Base-by-base conservation (phyloP, 1,139 yeast species). In the Scheffersomyces lignicola region DNA sequence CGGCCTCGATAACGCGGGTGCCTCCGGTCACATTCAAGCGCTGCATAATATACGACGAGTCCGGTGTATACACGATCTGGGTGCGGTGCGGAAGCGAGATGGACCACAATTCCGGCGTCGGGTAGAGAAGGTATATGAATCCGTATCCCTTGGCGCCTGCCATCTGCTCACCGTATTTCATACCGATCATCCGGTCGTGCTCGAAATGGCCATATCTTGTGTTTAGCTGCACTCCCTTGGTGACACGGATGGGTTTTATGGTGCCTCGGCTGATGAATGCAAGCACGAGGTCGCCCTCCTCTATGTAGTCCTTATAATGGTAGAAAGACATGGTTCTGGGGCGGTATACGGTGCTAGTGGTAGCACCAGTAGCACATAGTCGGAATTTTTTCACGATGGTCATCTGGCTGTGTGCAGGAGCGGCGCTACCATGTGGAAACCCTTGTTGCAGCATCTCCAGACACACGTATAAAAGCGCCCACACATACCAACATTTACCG, bases 31-130 rank as follows among this genome's bases (percentile, higher is more conserved):
- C 82, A 32, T 78, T 75, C 45, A 92, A 65, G 49, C 96, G 65
- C 56, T 90, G 96, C 45, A 85, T 76, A 38, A 94, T 89, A 52
- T 88, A 92, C 18, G 95, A 80, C 2, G 96, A 85, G 55, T 94
- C 99, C 7, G 96, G 96, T 0, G 97, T 86, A 56, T 94, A 94
- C 1, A 94, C 97, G 48, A 94, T 92, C 64, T 94, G 99, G 0
- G 99, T 94, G 58, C 99, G 74, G 57, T 94, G 99, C 1, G 98
- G 97, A 33, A 94, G 69, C 0, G 97, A 88, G 20, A 87, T 56
- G 0, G 97, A 85, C 99, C 99, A 94, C 24, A 92, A 65, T 60
- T 94, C 99, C 0, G 99, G 94, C 0, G 96, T 83, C 1, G 98
- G 97, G 39, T 85, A 90, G 32, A 94, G 62, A 20, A 92, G 67